These are phyloP conservation scores for Suhomyces terraborum DNA, from an alignment of 1,139 yeast species.

Conservation along the genomic window DNA sequence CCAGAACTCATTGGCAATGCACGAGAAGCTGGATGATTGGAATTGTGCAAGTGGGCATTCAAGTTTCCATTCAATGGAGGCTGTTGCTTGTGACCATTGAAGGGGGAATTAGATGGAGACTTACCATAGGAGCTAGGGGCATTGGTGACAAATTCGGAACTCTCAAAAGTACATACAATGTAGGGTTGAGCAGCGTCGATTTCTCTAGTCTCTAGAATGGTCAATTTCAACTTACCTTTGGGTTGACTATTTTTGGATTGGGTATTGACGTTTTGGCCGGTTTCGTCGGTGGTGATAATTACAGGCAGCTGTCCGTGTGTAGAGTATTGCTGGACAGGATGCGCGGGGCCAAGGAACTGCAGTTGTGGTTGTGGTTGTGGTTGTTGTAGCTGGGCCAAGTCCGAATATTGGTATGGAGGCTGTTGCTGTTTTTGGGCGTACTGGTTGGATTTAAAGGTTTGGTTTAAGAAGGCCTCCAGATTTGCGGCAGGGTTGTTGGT, in stretches of 20 bases:
- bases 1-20: conserved; percentile 23
- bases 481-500: conserved; percentile 18
- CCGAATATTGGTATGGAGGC: conserved; percentile 7
- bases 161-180: conserved; percentile 91
- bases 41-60: conserved; percentile 14
- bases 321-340: conserved; percentile 18
- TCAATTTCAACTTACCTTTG: conserved; percentile 80
- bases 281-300: conserved; percentile 50
- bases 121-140: conserved; percentile 70
- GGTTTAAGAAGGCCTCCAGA: conserved; percentile 30
- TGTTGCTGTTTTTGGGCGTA: conserved; percentile 9
- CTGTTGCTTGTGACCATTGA: conserved; percentile 16
- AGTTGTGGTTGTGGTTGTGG: conserved; percentile 16
- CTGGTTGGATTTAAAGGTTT: conserved; percentile 24
- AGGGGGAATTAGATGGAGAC: conserved; percentile 27
- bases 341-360: conserved; percentile 16
- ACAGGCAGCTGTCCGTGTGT: conserved; percentile 32
- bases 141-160: conserved; percentile 84
- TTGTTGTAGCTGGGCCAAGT: conserved; percentile 21
- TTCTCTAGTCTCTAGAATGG: conserved; percentile 76
- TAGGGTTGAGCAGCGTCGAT: conserved; percentile 72
- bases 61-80: conserved; percentile 20
- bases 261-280: conserved; percentile 38
- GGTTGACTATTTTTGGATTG: conserved; percentile 48
- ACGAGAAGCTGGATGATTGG: conserved; percentile 15